phyloP scores from a whole-genome alignment of 148 eudicot species.

The Euryodendron excelsum region DNA sequence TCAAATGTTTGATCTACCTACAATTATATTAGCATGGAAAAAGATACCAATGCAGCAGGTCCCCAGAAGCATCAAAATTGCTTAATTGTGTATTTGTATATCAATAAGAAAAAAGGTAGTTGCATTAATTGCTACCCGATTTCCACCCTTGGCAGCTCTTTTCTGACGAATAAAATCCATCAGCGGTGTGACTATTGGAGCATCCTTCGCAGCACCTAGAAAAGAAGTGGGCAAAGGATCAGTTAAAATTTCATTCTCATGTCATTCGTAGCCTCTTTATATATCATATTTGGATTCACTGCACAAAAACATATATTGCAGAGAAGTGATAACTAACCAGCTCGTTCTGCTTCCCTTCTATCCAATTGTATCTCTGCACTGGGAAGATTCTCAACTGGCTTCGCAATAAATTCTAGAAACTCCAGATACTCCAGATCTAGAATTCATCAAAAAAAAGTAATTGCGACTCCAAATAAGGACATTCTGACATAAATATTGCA shows the following conservation, averaged over 20 bases:
- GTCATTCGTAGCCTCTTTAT: not conserved
- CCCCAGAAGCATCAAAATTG: not conserved
- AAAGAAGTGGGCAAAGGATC: not conserved
- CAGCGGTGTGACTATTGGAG: constrained; percentile 56
- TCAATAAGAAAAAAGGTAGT: not conserved
- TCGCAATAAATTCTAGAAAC: constrained; percentile 53
- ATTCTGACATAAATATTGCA: not conserved
- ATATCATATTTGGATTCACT: constrained; percentile 1
- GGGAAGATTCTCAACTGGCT: constrained; percentile 70
- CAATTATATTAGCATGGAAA: not conserved
- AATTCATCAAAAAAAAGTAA: constrained; percentile 10
- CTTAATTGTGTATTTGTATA: too few relatives aligned
- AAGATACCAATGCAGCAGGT: not conserved
- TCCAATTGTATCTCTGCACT: constrained; percentile 78
- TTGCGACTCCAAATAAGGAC: not conserved
- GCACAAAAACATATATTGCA: not conserved
- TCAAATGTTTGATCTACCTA: too few relatives aligned
- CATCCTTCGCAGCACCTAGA: constrained; percentile 54
- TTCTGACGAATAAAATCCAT: constrained; percentile 66
- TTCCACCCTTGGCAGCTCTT: constrained; percentile 56
- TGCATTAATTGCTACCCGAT: constrained; percentile 40
- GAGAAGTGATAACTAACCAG: constrained; percentile 38
- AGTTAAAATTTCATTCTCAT: not conserved
- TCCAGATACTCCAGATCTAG: constrained; percentile 65
- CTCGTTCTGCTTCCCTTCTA: constrained; percentile 67